Conservation (phyloP, 1,284 basidiomycete genomes). For the Boletellus dicymbophilus region DNA sequence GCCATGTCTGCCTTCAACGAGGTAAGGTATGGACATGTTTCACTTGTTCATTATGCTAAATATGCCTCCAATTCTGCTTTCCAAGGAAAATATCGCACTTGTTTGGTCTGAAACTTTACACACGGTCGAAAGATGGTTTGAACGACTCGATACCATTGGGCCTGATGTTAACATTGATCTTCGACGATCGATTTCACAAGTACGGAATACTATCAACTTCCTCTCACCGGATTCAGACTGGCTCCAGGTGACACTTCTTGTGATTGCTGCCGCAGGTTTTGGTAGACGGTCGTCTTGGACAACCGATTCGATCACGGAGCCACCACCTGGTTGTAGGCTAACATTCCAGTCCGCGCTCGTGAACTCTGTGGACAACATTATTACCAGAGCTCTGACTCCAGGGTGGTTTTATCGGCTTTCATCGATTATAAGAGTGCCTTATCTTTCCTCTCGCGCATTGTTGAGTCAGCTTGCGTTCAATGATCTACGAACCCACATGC, state of each 20-base stretch:
- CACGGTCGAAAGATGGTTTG: constrained; percentile 47
- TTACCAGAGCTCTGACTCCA: constrained; percentile 35
- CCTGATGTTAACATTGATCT: constrained; percentile 30
- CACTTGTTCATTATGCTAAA: not conserved
- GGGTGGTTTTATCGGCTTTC: constrained; percentile 34
- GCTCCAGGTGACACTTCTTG: constrained; percentile 38
- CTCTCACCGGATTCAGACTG: not conserved
- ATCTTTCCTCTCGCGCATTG: constrained; percentile 32
- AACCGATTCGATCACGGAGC: constrained; percentile 25
- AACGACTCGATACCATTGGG: constrained; percentile 32
- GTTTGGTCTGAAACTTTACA: constrained; percentile 46
- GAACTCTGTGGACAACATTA: constrained; percentile 27
- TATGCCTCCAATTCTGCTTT: not conserved
- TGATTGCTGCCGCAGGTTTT: constrained; percentile 45
- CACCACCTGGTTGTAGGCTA: constrained; percentile 34
- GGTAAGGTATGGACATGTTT: constrained; percentile 11
- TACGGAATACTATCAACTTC: constrained; percentile 5
- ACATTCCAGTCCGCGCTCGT: constrained; percentile 38
- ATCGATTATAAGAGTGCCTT: constrained; percentile 34
- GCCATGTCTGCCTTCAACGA: constrained; percentile 32
- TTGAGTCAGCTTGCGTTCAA: constrained; percentile 33
- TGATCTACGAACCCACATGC: constrained; percentile 39
- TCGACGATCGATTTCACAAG: constrained; percentile 31
- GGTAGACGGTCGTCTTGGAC: constrained; percentile 38
- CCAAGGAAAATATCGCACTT: constrained; percentile 44